Evolutionary conservation across 2,329 filamentous ascomycete species (phyloP), one percentile per base, ranked within the genome.

Genomic region (Paraphoma chrysanthemicola): DNA sequence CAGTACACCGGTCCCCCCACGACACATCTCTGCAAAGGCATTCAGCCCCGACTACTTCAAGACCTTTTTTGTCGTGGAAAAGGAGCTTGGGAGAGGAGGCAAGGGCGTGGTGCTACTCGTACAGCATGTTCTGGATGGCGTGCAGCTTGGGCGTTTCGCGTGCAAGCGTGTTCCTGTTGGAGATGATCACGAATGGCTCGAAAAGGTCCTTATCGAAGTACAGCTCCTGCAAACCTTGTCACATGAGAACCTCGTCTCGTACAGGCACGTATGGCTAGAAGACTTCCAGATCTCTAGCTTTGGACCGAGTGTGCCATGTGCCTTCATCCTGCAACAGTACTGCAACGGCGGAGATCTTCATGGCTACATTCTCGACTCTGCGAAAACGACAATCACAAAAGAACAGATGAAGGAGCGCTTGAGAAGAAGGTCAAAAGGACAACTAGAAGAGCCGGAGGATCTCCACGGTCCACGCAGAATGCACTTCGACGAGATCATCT

Each of bases 301-400:
- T 74, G 91, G 93, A 0, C 95, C 96, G 0, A 92, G 88, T 52
- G 93, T 99, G 1, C 93, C 93, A 10, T 98, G 94, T 69, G 93
- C 94, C 4, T 99, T 97, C 74, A 99, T 99, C 54, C 83, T 99
- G 7, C 95, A 99, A 73, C 93, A 99, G 72, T 99, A 97, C 70
- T 99, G 96, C 80, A 98, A 99, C 73, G 85, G 89, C 1, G 95
- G 95, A 14, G 95, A 99, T 72, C 82, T 99, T 16, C 89, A 97
- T 56, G 88, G 90, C 61, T 96, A 96, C 72, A 87, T 99, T 14
- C 82, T 93, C n/a, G 88, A 90, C 6, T 85, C 88, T 6, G 79
- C 81, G 0, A 85, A 86, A 48, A 83, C 87, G 47, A 82, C 83
- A 1, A 71, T 81, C 0, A 92, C 91, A 7, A 91, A 91, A 54